Evolutionary conservation across 2,329 filamentous ascomycete genomes (phyloP).

Genomic region (Mollisiaceae sp.): DNA sequence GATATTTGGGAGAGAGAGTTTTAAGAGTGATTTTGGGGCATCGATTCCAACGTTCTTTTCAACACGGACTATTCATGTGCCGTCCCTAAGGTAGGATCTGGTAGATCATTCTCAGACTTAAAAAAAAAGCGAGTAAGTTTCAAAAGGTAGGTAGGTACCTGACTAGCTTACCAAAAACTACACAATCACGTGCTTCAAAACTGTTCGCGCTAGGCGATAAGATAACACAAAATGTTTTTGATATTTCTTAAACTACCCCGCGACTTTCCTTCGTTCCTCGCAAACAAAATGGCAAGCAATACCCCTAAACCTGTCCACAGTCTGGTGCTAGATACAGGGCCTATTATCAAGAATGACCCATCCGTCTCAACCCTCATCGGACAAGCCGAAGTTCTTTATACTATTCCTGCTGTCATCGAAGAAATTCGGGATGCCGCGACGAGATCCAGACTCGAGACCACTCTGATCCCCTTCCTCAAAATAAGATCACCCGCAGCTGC

Average conservation of each 20-base stretch:
- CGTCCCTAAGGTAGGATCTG: too few relatives aligned
- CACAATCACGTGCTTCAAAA: background rate
- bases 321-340: conserved; percentile 87
- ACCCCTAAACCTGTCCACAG: conserved; percentile 74
- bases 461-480: conserved; percentile 83
- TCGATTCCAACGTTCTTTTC: too few relatives aligned
- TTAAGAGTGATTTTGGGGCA: too few relatives aligned
- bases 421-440: conserved; percentile 89
- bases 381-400: conserved; percentile 78
- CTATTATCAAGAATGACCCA: conserved; percentile 92
- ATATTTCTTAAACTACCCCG: conserved; percentile 28
- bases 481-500: conserved; percentile 75
- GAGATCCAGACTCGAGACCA: conserved; percentile 79
- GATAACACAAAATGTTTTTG: conserved; percentile 18
- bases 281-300: conserved; percentile 37
- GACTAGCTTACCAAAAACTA: background rate
- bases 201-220: conserved; percentile 6
- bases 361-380: conserved; percentile 80
- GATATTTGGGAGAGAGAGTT: too few relatives aligned
- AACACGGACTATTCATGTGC: too few relatives aligned
- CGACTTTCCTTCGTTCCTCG: conserved; percentile 11
- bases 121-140: too few relatives aligned
- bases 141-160: too few relatives aligned
- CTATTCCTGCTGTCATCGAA: conserved; percentile 81
- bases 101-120: too few relatives aligned